phyloP scores from a whole-genome alignment of 129 eudicot genomes.

The Saposhnikovia divaricata region DNA sequence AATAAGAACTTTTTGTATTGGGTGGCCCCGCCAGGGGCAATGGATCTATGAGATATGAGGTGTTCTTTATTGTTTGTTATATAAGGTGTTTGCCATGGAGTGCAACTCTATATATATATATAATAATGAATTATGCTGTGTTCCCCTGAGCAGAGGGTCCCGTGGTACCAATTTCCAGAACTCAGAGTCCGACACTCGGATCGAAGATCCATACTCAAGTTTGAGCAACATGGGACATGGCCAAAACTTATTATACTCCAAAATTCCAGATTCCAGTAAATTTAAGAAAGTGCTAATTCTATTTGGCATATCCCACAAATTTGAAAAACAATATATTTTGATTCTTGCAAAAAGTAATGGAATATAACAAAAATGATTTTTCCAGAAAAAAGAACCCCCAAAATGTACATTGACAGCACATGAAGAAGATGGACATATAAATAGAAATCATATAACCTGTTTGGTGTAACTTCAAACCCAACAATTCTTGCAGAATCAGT shows the following conservation, averaged over 20 bases:
- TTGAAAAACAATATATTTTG: neutral
- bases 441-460: constrained; percentile 41
- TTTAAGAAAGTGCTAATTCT: neutral
- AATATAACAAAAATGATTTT: neutral
- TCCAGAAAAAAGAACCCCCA: neutral
- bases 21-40: too few relatives aligned
- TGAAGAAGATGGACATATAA: neutral
- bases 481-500: constrained; percentile 89
- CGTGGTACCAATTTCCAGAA: neutral
- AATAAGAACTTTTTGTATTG: too few relatives aligned
- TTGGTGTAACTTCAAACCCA: constrained; percentile 95
- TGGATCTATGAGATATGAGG: too few relatives aligned
- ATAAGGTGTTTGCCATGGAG: too few relatives aligned
- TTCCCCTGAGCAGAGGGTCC: neutral
- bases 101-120: too few relatives aligned
- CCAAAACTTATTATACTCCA: neutral
- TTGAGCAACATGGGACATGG: neutral
- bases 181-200: neutral
- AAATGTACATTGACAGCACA: neutral
- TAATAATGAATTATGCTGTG: neutral
- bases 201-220: neutral
- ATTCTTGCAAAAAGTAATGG: neutral
- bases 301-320: neutral
- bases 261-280: neutral
- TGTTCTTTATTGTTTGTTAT: too few relatives aligned